A percentile compares a stretch with the other conserved stretches of the same genome.
These are phyloP conservation scores for Botryotinia calthae DNA, from an alignment of 2,329 filamentous ascomycete genomes.

Conservation along the genomic window DNA sequence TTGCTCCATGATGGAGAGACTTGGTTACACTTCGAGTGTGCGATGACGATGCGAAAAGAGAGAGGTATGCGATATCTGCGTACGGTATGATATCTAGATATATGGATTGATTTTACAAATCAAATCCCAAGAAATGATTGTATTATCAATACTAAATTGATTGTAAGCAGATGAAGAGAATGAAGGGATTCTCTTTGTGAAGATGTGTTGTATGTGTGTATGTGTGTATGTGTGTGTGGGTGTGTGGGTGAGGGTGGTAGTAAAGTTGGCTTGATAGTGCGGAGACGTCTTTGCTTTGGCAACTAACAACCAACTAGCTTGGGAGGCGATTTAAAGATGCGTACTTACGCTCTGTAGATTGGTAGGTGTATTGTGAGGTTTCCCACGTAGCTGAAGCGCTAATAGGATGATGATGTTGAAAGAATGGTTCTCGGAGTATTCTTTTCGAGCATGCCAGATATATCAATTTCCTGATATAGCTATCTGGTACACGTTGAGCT, in stretches of 20 bases:
- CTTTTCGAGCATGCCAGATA: neutral
- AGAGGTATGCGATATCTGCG: neutral
- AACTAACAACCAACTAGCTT: neutral
- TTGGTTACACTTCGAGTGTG: slow-evolving; percentile 49
- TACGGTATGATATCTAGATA: neutral
- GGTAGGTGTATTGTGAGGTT: neutral
- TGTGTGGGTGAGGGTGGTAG: neutral
- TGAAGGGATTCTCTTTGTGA: slow-evolving; percentile 16
- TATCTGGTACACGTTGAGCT: neutral
- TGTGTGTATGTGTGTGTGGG: neutral
- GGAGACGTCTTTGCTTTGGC: slow-evolving; percentile 1
- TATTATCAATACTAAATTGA: neutral
- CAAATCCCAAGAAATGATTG: slow-evolving; percentile 2
- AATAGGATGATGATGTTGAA: neutral
- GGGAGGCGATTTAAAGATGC: slow-evolving; percentile 5
- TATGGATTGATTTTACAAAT: neutral
- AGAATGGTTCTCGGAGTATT: slow-evolving; percentile 4
- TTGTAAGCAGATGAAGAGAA: slow-evolving; percentile 37
- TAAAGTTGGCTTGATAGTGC: slow-evolving; percentile 5
- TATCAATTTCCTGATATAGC: neutral
- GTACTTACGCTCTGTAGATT: neutral
- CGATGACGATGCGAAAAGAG: slow-evolving; percentile 19
- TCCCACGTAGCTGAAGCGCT: neutral
- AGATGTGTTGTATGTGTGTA: neutral
- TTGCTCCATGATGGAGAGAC: slow-evolving; percentile 44